These are phyloP conservation scores for Blastobotrys terrestris DNA, from an alignment of 805 yeast species.

Conservation along the genomic window DNA sequence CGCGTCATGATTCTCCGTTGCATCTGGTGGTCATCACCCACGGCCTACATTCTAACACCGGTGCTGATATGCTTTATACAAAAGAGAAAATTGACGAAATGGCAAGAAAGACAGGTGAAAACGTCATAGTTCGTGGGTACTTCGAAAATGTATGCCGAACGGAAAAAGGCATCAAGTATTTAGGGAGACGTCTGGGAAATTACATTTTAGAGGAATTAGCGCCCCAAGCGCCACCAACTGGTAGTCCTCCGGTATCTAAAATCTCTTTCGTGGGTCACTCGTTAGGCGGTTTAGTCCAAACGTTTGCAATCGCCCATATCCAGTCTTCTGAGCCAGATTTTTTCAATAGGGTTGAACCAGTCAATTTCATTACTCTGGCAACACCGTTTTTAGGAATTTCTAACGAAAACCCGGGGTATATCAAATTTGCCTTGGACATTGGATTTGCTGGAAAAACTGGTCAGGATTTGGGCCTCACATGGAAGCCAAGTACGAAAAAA, in stretches of 20 bases:
- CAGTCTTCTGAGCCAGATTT: constrained; percentile 57
- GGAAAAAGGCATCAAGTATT: constrained; percentile 76
- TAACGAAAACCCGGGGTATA: constrained; percentile 80
- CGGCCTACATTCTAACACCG: constrained; percentile 84
- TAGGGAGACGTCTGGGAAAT: constrained; percentile 77
- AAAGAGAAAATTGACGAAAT: constrained; percentile 69
- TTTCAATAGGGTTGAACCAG: constrained; percentile 57
- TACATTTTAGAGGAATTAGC: constrained; percentile 55
- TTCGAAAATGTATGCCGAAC: constrained; percentile 82
- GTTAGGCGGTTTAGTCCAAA: constrained; percentile 85
- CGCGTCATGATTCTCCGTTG: constrained; percentile 45
- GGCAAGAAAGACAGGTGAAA: constrained; percentile 42
- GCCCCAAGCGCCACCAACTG: constrained; percentile 32
- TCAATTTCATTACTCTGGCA: constrained; percentile 77
- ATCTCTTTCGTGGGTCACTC: constrained; percentile 92
- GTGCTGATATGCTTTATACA: constrained; percentile 83
- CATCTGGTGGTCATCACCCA: constrained; percentile 86
- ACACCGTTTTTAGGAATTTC: constrained; percentile 85
- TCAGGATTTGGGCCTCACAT: constrained; percentile 70
- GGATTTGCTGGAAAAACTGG: constrained; percentile 94
- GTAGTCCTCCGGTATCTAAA: constrained; percentile 39
- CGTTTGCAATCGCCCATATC: constrained; percentile 83
- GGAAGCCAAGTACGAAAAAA: constrained; percentile 26
- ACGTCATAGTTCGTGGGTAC: constrained; percentile 75
- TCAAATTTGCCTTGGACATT: constrained; percentile 74